A percentile compares a stretch with the other conserved stretches of the same genome.
Evolutionary conservation across 306 rosid genomes (phyloP).

Genomic region (Glycine tomentella): DNA sequence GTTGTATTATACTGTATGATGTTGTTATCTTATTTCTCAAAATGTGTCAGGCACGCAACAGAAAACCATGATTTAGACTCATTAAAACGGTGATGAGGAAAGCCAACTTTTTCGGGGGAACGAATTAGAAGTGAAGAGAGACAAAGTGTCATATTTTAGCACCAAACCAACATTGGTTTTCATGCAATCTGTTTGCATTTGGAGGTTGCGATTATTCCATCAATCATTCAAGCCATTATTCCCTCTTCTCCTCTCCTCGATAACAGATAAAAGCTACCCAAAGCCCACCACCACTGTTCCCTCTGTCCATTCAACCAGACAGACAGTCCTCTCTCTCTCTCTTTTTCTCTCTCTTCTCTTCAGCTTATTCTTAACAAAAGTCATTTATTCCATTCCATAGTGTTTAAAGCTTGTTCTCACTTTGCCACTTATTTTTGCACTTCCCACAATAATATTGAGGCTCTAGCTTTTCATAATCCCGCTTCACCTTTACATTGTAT

Average conservation of each 20-base stretch:
- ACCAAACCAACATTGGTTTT: slow-evolving; percentile 27
- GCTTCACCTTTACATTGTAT: slow-evolving; percentile 48
- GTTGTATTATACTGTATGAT: background rate
- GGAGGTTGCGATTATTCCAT: slow-evolving; percentile 54
- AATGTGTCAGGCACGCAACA: slow-evolving; percentile 46
- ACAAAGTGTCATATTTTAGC: slow-evolving; percentile 28
- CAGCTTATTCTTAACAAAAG: slow-evolving; percentile 73
- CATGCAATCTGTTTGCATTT: slow-evolving; percentile 54
- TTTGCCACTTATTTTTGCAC: slow-evolving; percentile 51
- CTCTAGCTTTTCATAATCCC: slow-evolving; percentile 68
- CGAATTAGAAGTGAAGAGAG: slow-evolving; percentile 36
- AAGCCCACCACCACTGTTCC: slow-evolving; percentile 35
- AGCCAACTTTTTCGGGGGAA: slow-evolving; percentile 49
- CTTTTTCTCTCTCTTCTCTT: slow-evolving; percentile 46
- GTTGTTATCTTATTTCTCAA: slow-evolving; percentile 36
- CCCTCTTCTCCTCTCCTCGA: slow-evolving; percentile 51
- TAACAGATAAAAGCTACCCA: slow-evolving; percentile 47
- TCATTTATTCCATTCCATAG: slow-evolving; percentile 65
- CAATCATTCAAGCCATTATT: slow-evolving; percentile 69
- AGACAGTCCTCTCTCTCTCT: slow-evolving; percentile 54
- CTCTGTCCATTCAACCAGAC: slow-evolving; percentile 66
- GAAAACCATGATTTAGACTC: slow-evolving; percentile 49
- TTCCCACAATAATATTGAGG: slow-evolving; percentile 46
- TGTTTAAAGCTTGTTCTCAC: slow-evolving; percentile 56
- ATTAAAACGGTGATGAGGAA: slow-evolving; percentile 41